Evolutionary conservation across 768 basidiomycete species (phyloP), one percentile per base, ranked within the genome.

Genomic region (Psilocybe cyanescens): DNA sequence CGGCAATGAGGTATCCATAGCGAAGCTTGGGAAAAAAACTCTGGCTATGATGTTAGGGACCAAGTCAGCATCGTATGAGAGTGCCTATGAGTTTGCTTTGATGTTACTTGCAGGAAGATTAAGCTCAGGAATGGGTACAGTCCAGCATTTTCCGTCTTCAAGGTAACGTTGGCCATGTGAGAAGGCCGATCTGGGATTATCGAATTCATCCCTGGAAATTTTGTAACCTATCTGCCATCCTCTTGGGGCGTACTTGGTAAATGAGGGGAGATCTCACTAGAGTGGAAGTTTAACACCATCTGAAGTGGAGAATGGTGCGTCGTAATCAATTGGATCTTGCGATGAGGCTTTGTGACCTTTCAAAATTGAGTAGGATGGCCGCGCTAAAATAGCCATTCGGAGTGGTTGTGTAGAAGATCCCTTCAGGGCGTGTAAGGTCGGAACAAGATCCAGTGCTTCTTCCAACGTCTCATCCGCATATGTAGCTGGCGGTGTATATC

Each of bases 281-380:
- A 79, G 56, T 84, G 83, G 56, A 82, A 83, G 6, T 67, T 65
- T 0, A 83, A 55, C 11, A 84, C 76, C 17, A 68, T 59, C 30
- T 75, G 72, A 52, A 81, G 67, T 0, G 79, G 72, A 16, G 68
- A 67, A 54, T 63, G 9, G 49, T 55, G 4, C 33, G 76, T 60
- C 41, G 75, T 71, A 17, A 84, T 76, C 47, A 83, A 61, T 59
- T 83, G 81, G 1, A 83, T 66, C 46, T 71, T 78, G 37, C 60
- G 57, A 33, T 53, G 45, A 35, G 61, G 58, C 3, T n/a, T n/a
- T 59, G 46, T 1, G 33, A 61, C 64, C 69, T 74, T 8, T 59
- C 44, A 51, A 78, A 81, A 58, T 72, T 71, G 54, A 68, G 72
- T 0, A 78, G 69, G 2, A 62, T 68, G 8, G 68, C 67, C n/a